phyloP scores from a whole-genome alignment of 2,329 filamentous ascomycete species.

The Bipolaris victoriae region DNA sequence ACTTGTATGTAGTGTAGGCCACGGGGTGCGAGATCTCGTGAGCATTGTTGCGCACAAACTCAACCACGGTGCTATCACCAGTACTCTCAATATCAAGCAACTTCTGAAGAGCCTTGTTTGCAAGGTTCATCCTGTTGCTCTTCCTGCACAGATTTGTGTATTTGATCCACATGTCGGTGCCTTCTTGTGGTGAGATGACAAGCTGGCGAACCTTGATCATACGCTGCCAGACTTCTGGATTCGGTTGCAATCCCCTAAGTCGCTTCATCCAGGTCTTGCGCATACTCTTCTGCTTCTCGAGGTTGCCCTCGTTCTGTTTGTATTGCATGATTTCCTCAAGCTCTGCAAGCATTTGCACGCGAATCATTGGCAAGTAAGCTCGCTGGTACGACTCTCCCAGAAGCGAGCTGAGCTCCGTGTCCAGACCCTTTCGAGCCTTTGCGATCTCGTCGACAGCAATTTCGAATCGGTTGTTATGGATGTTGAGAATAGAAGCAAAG shows the following conservation, averaged over 20 bases:
- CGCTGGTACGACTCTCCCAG: slow-evolving; percentile 99
- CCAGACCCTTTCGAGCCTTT: slow-evolving; percentile 88
- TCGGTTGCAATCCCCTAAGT: slow-evolving; percentile 91
- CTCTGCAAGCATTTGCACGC: slow-evolving; percentile 98
- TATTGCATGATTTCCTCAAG: slow-evolving; percentile 97
- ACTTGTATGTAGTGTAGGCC: slow-evolving; percentile 96
- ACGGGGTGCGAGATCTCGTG: slow-evolving; percentile 73
- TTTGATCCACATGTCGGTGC: slow-evolving; percentile 99
- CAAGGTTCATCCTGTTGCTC: slow-evolving; percentile 89
- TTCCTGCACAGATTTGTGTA: slow-evolving; percentile 98
- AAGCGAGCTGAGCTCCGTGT: slow-evolving; percentile 92
- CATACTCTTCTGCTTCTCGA: slow-evolving; percentile 88
- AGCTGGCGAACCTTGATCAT: slow-evolving; percentile 95
- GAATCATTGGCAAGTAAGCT: slow-evolving; percentile 96
- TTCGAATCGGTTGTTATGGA: slow-evolving; percentile 94
- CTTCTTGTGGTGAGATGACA: slow-evolving; percentile 89
- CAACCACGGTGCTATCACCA: slow-evolving; percentile 40
- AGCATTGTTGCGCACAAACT: slow-evolving; percentile 43
- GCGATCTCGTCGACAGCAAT: slow-evolving; percentile 89
- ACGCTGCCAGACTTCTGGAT: slow-evolving; percentile 97
- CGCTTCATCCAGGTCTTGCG: slow-evolving; percentile 94
- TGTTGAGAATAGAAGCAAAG: slow-evolving; percentile 92
- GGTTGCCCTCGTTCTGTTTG: slow-evolving; percentile 83
- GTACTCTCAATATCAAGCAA: slow-evolving; percentile 64
- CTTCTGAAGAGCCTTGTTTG: slow-evolving; percentile 91